Base-by-base conservation (phyloP, 495 filamentous ascomycete genomes). In the Echria macrotheca region DNA sequence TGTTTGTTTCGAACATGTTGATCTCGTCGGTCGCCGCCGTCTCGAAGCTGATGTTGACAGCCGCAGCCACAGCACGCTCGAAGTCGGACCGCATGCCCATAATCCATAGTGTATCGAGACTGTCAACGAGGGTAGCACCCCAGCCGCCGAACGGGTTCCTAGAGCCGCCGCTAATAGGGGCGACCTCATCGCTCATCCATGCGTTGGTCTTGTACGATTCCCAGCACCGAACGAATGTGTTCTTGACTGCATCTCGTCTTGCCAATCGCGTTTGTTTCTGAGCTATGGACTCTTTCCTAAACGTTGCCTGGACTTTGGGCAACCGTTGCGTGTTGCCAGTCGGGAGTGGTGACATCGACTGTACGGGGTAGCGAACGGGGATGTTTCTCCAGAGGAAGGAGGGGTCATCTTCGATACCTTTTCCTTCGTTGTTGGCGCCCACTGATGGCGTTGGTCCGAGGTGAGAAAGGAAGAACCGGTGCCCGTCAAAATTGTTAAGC, bases 51-150 rank as follows among this genome's bases (percentile, higher is more conserved):
- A 96, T 95, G 44, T 81, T 75, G 36, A 76, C 74, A 9, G 89
- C 80, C 24, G 86, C 78, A 12, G 85, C 75, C 21, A 89, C 81
- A 12, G 89, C 93, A 39, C 86, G 82, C 33, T 86, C 76, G 61
- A 96, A 98, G 29, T 96, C 89, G 12, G 87, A 75, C 67, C 84
- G 83, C 63, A 96, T 56, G 10, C 77, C 89, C 91, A 96, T 94
- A 49, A 98, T 91, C 89, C 89, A 98, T 7, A 98, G 70, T 0
- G 90, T 91, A 63, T 96, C 91, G 44, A 98, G 71, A 12, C 84
- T 71, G 72, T 98, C 91, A 3, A 98, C 87, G 41, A 98, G 65
- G 0, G 91, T 96, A 4, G 91, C 93, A n/a, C 82, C 91, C 93
- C 93, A 98, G 17, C 86, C 89, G 49, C 84, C 88, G 66, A 96